Percentiles rank a stretch among this genome's conserved stretches.
phyloP scores from a whole-genome alignment of 768 basidiomycete species.

The Phanerochaete carnosa region DNA sequence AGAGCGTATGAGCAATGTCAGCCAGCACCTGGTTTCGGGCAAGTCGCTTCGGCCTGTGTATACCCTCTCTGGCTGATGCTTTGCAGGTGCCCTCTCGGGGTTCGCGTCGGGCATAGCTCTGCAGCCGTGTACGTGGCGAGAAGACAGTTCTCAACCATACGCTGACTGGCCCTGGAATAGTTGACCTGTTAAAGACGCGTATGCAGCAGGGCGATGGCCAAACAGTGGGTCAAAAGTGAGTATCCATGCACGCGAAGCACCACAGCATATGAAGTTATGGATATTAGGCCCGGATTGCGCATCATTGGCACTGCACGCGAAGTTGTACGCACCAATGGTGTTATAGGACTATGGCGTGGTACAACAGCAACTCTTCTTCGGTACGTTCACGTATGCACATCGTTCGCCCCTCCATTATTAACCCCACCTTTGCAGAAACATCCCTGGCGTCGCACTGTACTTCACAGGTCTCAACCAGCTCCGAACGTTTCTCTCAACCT shows the following conservation, averaged over 20 bases:
- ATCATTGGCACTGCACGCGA: slow-evolving; percentile 51
- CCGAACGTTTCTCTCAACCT: slow-evolving; percentile 69
- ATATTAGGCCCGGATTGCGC: slow-evolving; percentile 14
- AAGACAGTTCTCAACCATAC: not conserved
- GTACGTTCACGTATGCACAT: slow-evolving; percentile 31
- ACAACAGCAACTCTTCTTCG: slow-evolving; percentile 77
- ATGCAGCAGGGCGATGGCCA: slow-evolving; percentile 74
- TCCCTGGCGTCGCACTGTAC: slow-evolving; percentile 91
- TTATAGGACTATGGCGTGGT: slow-evolving; percentile 82
- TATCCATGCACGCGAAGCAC: not conserved
- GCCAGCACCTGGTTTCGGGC: slow-evolving; percentile 67
- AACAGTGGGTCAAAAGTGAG: slow-evolving; percentile 34
- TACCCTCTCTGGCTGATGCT: not conserved
- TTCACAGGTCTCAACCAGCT: slow-evolving; percentile 84
- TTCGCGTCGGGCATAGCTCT: slow-evolving; percentile 70
- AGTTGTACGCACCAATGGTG: slow-evolving; percentile 62
- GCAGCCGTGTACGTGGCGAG: slow-evolving; percentile 62
- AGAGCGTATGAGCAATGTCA: slow-evolving; percentile 58
- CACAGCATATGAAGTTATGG: not conserved
- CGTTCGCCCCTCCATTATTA: not conserved
- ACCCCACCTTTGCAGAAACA: slow-evolving; percentile 53
- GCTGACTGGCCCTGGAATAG: slow-evolving; percentile 31
- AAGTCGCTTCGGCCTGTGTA: slow-evolving; percentile 5
- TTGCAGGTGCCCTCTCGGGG: slow-evolving; percentile 72
- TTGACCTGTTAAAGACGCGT: slow-evolving; percentile 91